Evolutionary conservation across 768 basidiomycete species (phyloP).

Genomic region (Cystobasidium ongulense): DNA sequence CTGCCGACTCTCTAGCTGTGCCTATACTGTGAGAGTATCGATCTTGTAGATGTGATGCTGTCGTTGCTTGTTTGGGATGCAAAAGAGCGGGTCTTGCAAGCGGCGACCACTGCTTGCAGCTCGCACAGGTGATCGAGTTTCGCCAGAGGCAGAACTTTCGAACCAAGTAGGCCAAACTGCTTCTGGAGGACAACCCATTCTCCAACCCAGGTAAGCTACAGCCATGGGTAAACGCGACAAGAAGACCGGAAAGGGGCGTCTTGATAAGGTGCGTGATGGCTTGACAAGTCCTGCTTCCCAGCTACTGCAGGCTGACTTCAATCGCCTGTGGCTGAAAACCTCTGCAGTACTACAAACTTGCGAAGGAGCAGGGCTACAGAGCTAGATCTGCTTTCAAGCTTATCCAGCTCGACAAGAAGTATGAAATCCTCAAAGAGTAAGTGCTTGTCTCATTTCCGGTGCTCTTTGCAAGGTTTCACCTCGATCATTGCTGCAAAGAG

Average conservation of each 20-base stretch:
- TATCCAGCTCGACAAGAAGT: constrained; percentile 97
- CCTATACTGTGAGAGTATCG: too few relatives aligned
- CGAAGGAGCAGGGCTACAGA: constrained; percentile 85
- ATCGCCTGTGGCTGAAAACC: not conserved
- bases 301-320: not conserved
- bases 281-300: not conserved
- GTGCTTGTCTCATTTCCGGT: not conserved
- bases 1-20: too few relatives aligned
- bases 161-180: not conserved
- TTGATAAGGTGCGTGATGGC: constrained; percentile 24
- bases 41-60: too few relatives aligned
- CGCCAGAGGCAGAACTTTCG: not conserved
- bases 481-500: not conserved
- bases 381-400: constrained; percentile 99
- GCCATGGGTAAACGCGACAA: constrained; percentile 73
- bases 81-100: too few relatives aligned
- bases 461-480: too few relatives aligned
- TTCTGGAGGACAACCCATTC: not conserved
- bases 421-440: constrained; percentile 65
- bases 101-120: too few relatives aligned
- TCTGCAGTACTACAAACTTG: constrained; percentile 36
- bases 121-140: not conserved
- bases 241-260: constrained; percentile 57
- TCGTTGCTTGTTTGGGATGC: too few relatives aligned
- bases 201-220: not conserved